Conservation (phyloP, 352 stramenopile species). For the Blastocystis sp. region DNA sequence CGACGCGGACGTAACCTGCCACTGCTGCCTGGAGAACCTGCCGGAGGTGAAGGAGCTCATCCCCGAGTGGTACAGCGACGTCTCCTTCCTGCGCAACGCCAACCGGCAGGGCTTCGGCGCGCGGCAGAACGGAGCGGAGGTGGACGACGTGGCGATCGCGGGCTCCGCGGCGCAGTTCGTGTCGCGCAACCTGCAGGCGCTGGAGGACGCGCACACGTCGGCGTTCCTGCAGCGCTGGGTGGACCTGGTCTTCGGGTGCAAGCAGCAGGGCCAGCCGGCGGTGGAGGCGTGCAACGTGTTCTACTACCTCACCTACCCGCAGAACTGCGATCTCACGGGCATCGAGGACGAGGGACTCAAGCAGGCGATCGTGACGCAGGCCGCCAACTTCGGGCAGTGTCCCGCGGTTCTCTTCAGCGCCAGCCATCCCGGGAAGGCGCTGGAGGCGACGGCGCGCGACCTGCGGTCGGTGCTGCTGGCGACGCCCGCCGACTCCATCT, state of each 20-base stretch:
- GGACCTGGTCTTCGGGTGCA: constrained; percentile 97
- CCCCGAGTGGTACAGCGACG: constrained; percentile 90
- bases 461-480: constrained; percentile 2
- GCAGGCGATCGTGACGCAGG: constrained; percentile 77
- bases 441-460: not conserved
- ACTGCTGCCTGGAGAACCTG: constrained; percentile 87
- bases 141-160: constrained; percentile 31
- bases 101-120: constrained; percentile 90
- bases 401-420: constrained; percentile 12
- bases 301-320: constrained; percentile 94
- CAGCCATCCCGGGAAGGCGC: not conserved
- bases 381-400: constrained; percentile 92
- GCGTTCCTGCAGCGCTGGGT: constrained; percentile 93
- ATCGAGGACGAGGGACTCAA: constrained; percentile 6
- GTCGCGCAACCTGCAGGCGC: constrained; percentile 85
- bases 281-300: constrained; percentile 93
- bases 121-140: constrained; percentile 75
- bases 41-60: constrained; percentile 97
- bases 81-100: constrained; percentile 89
- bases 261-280: constrained; percentile 88
- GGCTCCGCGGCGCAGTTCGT: constrained; percentile 84
- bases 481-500: not conserved
- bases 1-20: constrained; percentile 86
- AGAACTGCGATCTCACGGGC: constrained; percentile 81
- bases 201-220: constrained; percentile 95